Base-by-base conservation (phyloP, 1,284 basidiomycete genomes). In the Malassezia arunalokei region DNA sequence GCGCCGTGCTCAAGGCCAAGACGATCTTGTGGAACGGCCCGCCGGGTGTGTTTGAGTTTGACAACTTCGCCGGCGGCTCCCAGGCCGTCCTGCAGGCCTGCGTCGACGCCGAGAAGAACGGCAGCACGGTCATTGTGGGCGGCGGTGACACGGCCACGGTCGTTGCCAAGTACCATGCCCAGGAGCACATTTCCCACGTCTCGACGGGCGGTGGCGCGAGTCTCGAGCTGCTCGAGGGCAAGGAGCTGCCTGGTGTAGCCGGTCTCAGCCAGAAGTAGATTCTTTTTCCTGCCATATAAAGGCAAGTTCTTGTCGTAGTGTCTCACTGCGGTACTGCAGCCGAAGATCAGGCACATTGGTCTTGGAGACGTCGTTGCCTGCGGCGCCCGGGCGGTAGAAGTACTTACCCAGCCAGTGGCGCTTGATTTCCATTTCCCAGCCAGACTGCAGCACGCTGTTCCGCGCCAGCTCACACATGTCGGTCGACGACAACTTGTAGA, bases 401-500 rank as follows among this genome's bases (percentile, higher is more conserved):
- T 85, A 77, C 12, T 59, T 50, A 1, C 92, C 71, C 17, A 68
- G 57, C 73, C 94, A 98, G 74, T 95, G 94, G 12, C 89, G 83
- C 76, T 98, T 98, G 67, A 96, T 76, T 74, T 94, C 86, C 89
- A 96, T 96, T 76, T 99, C 94, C 75, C 96, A 99, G 1, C 94
- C 94, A 60, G 86, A 90, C 74, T 98, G 94, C 48, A 89, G 78
- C 32, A 96, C 92, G 2, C 87, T 91, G 76, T 96, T 98, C 42
- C 92, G 82, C 15, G 94, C 92, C 27, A 98, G 80, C 76, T 99
- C 92, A 42, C 79, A 81, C 79, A 81, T 80, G 62, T 80, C 79
- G 62, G 58, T 63, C 4, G 70, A 68, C 6, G 64, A 65, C 37
- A 73, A 48, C 53, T 71, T 71, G 62, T 73, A 73, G 43, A 73